Evolutionary conservation across 2,329 filamentous ascomycete genomes (phyloP), one percentile per base, ranked within the genome.

Genomic region (Apiospora sp.): DNA sequence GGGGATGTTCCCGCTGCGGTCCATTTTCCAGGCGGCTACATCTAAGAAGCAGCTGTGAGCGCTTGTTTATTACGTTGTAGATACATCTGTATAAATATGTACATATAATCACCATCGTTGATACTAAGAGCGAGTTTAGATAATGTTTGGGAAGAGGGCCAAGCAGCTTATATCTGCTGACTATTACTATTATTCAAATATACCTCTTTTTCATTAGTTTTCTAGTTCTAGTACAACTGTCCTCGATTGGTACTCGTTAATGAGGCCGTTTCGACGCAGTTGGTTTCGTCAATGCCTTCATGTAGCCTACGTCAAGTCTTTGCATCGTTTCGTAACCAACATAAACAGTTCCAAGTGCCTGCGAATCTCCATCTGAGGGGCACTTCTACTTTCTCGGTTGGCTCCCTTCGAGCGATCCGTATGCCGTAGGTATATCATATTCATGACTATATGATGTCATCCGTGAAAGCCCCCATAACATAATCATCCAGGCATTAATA

Each of bases 11-110:
- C 30, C 71, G 24, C 61, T 73, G 22, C 24, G 44, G 27, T 51
- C 49, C n/a, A 73, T 73, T 54, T 72, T 74, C 34, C 14, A 10
- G n/a, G 67, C 44, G 67, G 44, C 27, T 3, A 34, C 67, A 27
- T 44, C 41, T n/a, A 68, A 46, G 67, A 68, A 68, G 43, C 34
- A 64, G 34, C 8, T n/a, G 22, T 41, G 34, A 64, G 58, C 58
- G 34, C 24, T 27, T 19, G 13, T 13, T 41, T 6, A 22, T n/a
- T 8, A n/a, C 10, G 4, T 64, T 64, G 22, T 64, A 64, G 4
- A n/a, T 37, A 41, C 30, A 41, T 24, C 22, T 30, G 27, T 30
- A 24, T 24, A 30, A 12, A 37, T 4, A 49, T n/a, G 7, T 49
- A n/a, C 46, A 19, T 12, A 19, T 22, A 61, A 22, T 22, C 30